Percentiles rank a stretch among this genome's conserved stretches.
Evolutionary conservation across 768 basidiomycete genomes (phyloP).

Genomic region (Lactifluus hygrophoroides): DNA sequence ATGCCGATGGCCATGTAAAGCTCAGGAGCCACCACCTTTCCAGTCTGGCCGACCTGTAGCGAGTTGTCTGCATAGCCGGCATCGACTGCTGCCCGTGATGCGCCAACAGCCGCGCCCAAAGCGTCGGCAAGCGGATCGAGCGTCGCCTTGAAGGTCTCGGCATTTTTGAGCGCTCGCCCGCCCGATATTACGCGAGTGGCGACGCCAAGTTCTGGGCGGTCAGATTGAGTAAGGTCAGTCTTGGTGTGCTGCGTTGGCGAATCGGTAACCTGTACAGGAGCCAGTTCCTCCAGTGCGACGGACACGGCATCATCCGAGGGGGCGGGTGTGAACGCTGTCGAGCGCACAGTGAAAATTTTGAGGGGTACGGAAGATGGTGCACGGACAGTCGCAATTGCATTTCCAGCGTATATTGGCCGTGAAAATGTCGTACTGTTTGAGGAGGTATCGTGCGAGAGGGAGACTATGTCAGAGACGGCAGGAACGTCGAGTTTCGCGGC

Average conservation of each 20-base stretch:
- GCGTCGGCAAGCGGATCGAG: conserved; percentile 90
- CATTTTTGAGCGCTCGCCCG: conserved; percentile 89
- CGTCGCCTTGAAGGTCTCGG: conserved; percentile 81
- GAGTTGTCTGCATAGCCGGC: conserved; percentile 98
- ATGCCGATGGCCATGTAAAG: conserved; percentile 96
- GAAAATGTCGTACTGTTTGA: conserved; percentile 78
- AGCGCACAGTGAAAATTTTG: conserved; percentile 93
- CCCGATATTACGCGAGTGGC: conserved; percentile 90
- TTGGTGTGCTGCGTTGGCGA: conserved; percentile 54
- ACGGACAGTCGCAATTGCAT: conserved; percentile 89
- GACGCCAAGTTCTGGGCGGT: conserved; percentile 84
- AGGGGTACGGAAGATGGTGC: conserved; percentile 66
- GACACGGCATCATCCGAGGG: conserved; percentile 40
- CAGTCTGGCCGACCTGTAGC: conserved; percentile 98
- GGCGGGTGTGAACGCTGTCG: conserved; percentile 79
- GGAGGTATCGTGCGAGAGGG: conserved; percentile 60
- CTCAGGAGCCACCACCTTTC: conserved; percentile 96
- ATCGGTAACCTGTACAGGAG: conserved; percentile 53
- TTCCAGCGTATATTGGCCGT: conserved; percentile 95
- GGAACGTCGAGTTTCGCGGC: conserved; percentile 85
- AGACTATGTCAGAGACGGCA: conserved; percentile 85
- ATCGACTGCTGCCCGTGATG: conserved; percentile 97
- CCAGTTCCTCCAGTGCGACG: conserved; percentile 52
- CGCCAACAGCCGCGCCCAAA: conserved; percentile 92
- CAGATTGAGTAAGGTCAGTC: conserved; percentile 78